These are phyloP conservation scores for Boletus pseudo-olivaceus DNA, from an alignment of 768 basidiomycete genomes.

Conservation along the genomic window DNA sequence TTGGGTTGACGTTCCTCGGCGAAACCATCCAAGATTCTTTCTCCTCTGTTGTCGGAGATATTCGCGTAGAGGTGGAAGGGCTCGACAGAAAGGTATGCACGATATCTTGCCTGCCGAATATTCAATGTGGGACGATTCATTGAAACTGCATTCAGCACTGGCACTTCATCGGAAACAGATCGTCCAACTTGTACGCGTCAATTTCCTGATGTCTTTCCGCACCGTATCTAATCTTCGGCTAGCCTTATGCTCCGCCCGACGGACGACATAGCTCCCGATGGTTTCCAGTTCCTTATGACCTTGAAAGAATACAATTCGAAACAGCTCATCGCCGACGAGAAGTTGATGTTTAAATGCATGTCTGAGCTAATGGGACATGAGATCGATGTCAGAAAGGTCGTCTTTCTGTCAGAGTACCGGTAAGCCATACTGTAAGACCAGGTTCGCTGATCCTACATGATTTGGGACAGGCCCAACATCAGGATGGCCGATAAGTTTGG, in stretches of 20 bases:
- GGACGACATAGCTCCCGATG: constrained; percentile 20
- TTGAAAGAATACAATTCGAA: constrained; percentile 8
- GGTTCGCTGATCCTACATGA: constrained; percentile 1
- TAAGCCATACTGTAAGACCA: constrained; percentile 11
- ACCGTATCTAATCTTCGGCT: background rate
- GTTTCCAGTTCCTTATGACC: constrained; percentile 14
- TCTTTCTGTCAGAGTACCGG: constrained; percentile 28
- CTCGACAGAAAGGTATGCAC: constrained; percentile 25
- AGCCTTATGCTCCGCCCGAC: constrained; percentile 14
- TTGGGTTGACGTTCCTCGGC: constrained; percentile 42
- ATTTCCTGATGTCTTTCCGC: background rate
- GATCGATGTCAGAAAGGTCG: constrained; percentile 30
- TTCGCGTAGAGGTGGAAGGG: constrained; percentile 30
- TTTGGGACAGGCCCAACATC: constrained; percentile 40
- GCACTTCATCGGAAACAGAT: constrained; percentile 19
- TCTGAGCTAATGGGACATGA: constrained; percentile 27
- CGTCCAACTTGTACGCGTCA: constrained; percentile 1
- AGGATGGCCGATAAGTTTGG: constrained; percentile 44
- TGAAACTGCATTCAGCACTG: constrained; percentile 15
- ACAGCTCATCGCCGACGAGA: constrained; percentile 17
- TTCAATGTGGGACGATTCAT: background rate
- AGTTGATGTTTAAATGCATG: constrained; percentile 30
- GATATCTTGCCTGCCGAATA: background rate
- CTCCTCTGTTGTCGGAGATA: constrained; percentile 34
- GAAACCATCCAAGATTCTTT: constrained; percentile 33